Evolutionary conservation across 2,329 filamentous ascomycete species (phyloP), one percentile per base, ranked within the genome.

Genomic region (Dothistroma septosporum): DNA sequence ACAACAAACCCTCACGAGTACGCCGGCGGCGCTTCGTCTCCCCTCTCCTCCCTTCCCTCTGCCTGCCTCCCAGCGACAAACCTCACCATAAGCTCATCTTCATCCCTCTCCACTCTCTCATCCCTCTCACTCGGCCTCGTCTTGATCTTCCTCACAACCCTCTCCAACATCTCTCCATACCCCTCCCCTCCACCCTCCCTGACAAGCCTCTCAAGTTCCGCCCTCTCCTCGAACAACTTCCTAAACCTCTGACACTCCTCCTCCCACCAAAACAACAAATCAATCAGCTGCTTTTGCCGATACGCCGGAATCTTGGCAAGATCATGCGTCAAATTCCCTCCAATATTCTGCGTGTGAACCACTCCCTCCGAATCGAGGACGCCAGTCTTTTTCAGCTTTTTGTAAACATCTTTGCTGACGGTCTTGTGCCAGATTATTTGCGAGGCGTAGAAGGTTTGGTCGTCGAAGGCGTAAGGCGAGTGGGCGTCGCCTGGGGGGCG

Each of bases 31-130:
- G 12, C 33, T 28, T 50, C 55, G 11, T n/a, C 11, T 28, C 44
- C 33, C 31, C 21, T 28, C 55, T 22, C 22, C 6, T 28, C 53
- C 24, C 2, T 4, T 33, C 22, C 10, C 6, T 10, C 11, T 33
- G 4, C 10, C 35, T 10, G 33, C 35, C 16, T 28, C n/a, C 22
- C 44, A 11, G 12, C 7, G 6, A 16, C 14, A 32, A 56, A 47
- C 55, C 55, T 31, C n/a, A 58, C 33, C 28, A 55, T 61, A 53
- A 66, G 35, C 47, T 61, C 53, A 66, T 68, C 68, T 76, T 75
- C 57, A 80, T 76, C 69, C 73, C 46, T 55, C 50, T 61, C 59
- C 3, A 55, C 31, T 11, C 9, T 32, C 35, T 55, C 55, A 33
- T 55, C 21, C 21, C 59, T 19, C 24, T 55, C 55, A 46, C 55